These are phyloP conservation scores for Alternaria gansuensis DNA, from an alignment of 2,329 filamentous ascomycete genomes.

Conservation along the genomic window DNA sequence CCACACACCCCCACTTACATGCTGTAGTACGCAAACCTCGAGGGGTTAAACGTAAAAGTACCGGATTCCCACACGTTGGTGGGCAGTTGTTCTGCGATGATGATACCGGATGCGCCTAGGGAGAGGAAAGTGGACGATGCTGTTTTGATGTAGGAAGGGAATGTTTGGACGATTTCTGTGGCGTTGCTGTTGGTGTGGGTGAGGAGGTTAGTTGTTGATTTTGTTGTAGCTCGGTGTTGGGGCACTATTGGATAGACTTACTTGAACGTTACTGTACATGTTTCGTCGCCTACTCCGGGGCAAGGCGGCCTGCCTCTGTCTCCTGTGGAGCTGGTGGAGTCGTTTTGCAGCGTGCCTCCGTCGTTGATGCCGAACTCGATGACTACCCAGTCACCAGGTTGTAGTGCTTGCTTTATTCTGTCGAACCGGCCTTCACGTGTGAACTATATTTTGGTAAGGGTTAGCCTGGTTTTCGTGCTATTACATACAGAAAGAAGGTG, in stretches of 20 bases:
- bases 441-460: conserved; percentile 47
- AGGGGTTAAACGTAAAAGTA: not conserved
- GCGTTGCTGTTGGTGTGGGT: conserved; percentile 44
- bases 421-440: conserved; percentile 70
- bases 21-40: not conserved
- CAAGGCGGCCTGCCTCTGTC: conserved; percentile 68
- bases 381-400: conserved; percentile 68
- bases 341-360: conserved; percentile 44
- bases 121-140: conserved; percentile 61
- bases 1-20: not conserved
- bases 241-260: not conserved
- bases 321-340: conserved; percentile 60
- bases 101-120: conserved; percentile 66
- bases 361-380: conserved; percentile 78
- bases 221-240: too few relatives aligned
- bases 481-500: not conserved
- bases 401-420: conserved; percentile 61
- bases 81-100: conserved; percentile 64
- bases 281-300: conserved; percentile 1
- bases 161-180: conserved; percentile 66
- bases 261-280: not conserved
- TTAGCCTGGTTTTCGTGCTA: not conserved
- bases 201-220: not conserved
- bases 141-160: conserved; percentile 65
- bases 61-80: conserved; percentile 43